These are phyloP conservation scores for Globisporangium cederbergense DNA, from an alignment of 352 stramenopile genomes.

Conservation along the genomic window DNA sequence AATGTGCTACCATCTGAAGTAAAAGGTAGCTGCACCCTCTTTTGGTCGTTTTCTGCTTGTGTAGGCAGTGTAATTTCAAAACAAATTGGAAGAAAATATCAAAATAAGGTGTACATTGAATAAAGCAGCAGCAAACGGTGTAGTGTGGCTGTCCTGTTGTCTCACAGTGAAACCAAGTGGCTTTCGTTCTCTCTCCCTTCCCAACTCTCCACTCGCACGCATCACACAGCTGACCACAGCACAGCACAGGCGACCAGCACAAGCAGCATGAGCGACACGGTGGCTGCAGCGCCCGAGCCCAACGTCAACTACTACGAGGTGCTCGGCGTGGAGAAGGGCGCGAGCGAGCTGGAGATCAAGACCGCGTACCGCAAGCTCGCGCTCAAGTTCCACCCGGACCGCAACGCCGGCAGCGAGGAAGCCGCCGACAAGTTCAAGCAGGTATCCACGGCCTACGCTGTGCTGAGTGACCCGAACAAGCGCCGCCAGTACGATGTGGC, in stretches of 20 bases:
- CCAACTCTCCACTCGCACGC: background rate
- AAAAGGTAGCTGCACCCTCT: too few relatives aligned
- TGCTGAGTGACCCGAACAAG: constrained; percentile 87
- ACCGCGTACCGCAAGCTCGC: constrained; percentile 85
- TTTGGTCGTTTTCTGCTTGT: too few relatives aligned
- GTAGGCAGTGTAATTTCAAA: too few relatives aligned
- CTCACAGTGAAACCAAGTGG: background rate
- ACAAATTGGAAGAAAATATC: too few relatives aligned
- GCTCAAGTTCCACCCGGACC: constrained; percentile 89
- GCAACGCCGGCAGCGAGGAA: constrained; percentile 75
- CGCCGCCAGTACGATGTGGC: constrained; percentile 82
- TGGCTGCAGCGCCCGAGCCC: constrained; percentile 51
- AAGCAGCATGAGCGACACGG: constrained; percentile 43
- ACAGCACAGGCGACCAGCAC: background rate
- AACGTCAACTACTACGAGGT: constrained; percentile 82
- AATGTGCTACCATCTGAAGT: background rate
- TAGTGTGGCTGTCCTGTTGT: background rate
- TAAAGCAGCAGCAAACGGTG: background rate
- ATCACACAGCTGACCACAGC: background rate
- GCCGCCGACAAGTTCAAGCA: constrained; percentile 84
- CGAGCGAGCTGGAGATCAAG: constrained; percentile 90
- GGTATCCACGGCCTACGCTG: constrained; percentile 80
- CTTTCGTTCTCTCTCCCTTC: constrained; percentile 1
- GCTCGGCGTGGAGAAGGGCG: constrained; percentile 86
- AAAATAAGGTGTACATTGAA: too few relatives aligned